Evolutionary conservation across 306 rosid species (phyloP).

Genomic region (Prosopis cineraria): DNA sequence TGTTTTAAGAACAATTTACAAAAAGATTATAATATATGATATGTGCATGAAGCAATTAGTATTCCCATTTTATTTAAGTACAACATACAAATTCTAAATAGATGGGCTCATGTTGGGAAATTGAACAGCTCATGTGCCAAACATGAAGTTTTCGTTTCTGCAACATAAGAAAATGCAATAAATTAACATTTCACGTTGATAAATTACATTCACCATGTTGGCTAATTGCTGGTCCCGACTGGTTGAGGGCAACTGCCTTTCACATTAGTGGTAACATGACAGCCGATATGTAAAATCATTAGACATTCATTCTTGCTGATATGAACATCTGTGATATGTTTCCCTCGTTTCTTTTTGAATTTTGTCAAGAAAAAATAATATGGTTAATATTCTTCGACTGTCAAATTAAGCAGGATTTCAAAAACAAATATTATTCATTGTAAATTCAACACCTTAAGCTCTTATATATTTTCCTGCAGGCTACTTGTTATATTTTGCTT

Average conservation of each 20-base stretch:
- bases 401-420: slow-evolving; percentile 2
- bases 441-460: slow-evolving; percentile 10
- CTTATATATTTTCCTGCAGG: slow-evolving; percentile 50
- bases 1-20: not conserved
- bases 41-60: not conserved
- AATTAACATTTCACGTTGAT: not conserved
- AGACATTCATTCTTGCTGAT: not conserved
- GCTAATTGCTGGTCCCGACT: not conserved
- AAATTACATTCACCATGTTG: slow-evolving; percentile 2
- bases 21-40: not conserved
- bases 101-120: not conserved
- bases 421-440: slow-evolving; percentile 1
- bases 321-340: not conserved
- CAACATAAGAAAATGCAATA: not conserved
- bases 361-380: not conserved
- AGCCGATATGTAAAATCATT: not conserved
- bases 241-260: not conserved
- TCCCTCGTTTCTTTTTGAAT: not conserved
- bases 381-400: not conserved
- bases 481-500: slow-evolving; percentile 70
- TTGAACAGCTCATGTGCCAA: not conserved
- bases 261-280: not conserved
- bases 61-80: not conserved
- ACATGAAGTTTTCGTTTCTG: not conserved
- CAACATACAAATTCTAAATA: not conserved